phyloP scores from a whole-genome alignment of 2,329 filamentous ascomycete genomes.

The Diaporthe destruens region DNA sequence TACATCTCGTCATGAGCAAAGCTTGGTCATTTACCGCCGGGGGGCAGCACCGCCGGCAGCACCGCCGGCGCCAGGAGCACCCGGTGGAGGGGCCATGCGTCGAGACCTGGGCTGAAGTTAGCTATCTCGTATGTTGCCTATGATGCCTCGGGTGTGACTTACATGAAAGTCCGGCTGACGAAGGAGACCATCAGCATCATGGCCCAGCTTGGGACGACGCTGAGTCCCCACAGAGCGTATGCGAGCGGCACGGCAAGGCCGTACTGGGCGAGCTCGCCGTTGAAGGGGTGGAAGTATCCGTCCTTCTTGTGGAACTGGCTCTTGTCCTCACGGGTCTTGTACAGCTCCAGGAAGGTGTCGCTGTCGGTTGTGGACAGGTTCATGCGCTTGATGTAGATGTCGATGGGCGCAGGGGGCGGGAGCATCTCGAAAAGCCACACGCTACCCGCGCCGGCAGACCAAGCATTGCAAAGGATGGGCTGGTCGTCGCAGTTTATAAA shows the following conservation, averaged over 20 bases:
- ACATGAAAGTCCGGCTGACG: slow-evolving; percentile 81
- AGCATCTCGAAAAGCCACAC: slow-evolving; percentile 78
- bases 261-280: slow-evolving; percentile 74
- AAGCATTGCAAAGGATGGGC: slow-evolving; percentile 80
- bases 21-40: slow-evolving; percentile 41
- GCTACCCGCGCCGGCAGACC: slow-evolving; percentile 74
- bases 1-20: slow-evolving; percentile 7
- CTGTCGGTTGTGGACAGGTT: slow-evolving; percentile 78
- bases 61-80: slow-evolving; percentile 44
- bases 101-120: slow-evolving; percentile 44
- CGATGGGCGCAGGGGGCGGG: slow-evolving; percentile 72
- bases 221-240: slow-evolving; percentile 76
- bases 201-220: slow-evolving; percentile 78
- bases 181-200: slow-evolving; percentile 84
- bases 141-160: slow-evolving; percentile 54
- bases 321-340: slow-evolving; percentile 64
- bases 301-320: slow-evolving; percentile 61
- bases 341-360: slow-evolving; percentile 72
- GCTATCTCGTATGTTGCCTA: slow-evolving; percentile 42
- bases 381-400: slow-evolving; percentile 74
- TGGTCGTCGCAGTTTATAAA: slow-evolving; percentile 81
- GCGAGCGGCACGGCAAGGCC: slow-evolving; percentile 73
- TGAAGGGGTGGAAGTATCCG: slow-evolving; percentile 81
- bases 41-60: slow-evolving; percentile 46
- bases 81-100: slow-evolving; percentile 33